phyloP scores from a whole-genome alignment of 2,329 filamentous ascomycete species.

The Mariannaea elegans region DNA sequence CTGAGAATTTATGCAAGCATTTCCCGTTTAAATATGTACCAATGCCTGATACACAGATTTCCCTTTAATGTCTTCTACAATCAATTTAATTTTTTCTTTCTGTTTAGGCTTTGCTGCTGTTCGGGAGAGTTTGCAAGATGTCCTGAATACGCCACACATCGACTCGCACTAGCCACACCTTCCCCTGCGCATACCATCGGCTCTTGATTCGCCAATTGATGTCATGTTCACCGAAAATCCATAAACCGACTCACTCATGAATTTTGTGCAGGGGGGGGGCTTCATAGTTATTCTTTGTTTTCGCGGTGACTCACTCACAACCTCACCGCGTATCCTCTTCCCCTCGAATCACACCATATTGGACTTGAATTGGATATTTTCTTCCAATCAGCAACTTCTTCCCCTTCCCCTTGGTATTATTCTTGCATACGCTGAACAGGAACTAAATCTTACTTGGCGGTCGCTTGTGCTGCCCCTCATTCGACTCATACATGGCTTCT shows the following conservation, averaged over 20 bases:
- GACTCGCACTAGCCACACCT: conserved; percentile 7
- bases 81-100: no score
- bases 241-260: background rate
- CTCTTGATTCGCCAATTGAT: conserved; percentile 26
- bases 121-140: background rate
- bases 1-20: no score
- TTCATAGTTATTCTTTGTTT: conserved; percentile 16
- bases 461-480: background rate
- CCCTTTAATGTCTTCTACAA: no score
- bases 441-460: background rate
- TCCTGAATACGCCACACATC: background rate
- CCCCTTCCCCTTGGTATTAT: background rate
- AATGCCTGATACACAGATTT: no score
- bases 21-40: no score
- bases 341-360: background rate
- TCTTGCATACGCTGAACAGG: no score
- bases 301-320: conserved; percentile 20
- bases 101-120: no score
- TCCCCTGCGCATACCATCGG: conserved; percentile 13
- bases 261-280: conserved; percentile 1
- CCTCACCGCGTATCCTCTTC: background rate
- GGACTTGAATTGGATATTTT: background rate
- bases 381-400: background rate
- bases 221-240: background rate
- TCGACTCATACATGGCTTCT: conserved; percentile 22